Base-by-base conservation (phyloP, 2,329 filamentous ascomycete genomes). In the Trematosphaeria pertusa region DNA sequence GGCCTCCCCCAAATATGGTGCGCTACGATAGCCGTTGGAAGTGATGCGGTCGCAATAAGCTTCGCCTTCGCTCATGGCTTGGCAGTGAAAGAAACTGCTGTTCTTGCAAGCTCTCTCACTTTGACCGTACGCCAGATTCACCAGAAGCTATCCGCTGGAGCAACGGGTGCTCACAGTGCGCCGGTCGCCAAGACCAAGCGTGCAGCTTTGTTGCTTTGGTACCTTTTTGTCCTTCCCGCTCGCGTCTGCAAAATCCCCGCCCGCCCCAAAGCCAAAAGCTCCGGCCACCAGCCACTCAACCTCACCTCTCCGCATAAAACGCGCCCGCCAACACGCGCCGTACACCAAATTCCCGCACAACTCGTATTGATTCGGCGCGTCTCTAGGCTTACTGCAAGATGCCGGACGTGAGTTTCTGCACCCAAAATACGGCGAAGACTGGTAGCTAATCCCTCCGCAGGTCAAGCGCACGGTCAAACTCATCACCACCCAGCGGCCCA, bases 381-480 rank as follows among this genome's bases (percentile, higher is more conserved):
- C n/a, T 26, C 32, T 24, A 37, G 19, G 34, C 35, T 37, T 43
- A 33, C 46, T 18, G 34, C 67, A 75, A 64, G 44, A 77, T 77
- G 75, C 75, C 75, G 47, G 75, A 77, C 64, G 74, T 76, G 55
- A 65, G 74, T 69, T 48, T 30, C 46, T 39, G 35, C 15, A 6
- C 32, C 21, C 15, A 22, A 37, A 37, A 28, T 48, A 18, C 10
- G 17, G 22, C 21, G 34, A n/a, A n/a, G n/a, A 3, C 39, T 36
- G 32, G 21, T 21, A 42, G 46, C 54, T 64, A 46, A 64, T 15
- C 9, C 10, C 9, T 12, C 10, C n/a, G 24, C 44, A 89, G 86
- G 76, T 87, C 65, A 88, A 97, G 83, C 86, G 94, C 67, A 89
- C 85, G 69, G 82, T 99, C 75, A 95, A 93, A 83, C 85, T 99